phyloP scores from a whole-genome alignment of 805 yeast species.

The Kodamaea kaohsiungensis region DNA sequence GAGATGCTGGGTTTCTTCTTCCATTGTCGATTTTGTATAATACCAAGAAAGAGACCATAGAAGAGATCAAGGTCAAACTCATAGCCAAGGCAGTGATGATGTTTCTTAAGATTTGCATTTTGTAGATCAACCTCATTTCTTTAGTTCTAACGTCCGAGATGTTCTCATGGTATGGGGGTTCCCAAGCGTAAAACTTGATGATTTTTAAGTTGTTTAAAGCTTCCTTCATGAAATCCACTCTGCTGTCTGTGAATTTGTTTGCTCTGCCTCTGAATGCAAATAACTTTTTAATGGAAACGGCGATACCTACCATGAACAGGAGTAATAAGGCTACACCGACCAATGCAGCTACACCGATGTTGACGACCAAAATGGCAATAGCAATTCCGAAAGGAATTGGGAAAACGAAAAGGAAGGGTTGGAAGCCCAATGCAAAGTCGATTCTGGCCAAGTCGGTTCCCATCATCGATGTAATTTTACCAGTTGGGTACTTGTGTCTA shows the following conservation, averaged over 20 bases:
- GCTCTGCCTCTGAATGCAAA: slow-evolving; percentile 48
- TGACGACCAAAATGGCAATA: slow-evolving; percentile 24
- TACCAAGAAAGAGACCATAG: slow-evolving; percentile 55
- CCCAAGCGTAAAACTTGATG: slow-evolving; percentile 93
- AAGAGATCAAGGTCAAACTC: slow-evolving; percentile 67
- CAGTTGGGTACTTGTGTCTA: slow-evolving; percentile 21
- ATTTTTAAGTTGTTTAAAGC: slow-evolving; percentile 74
- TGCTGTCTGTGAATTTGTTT: slow-evolving; percentile 66
- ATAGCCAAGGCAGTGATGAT: slow-evolving; percentile 63
- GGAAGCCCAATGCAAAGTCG: slow-evolving; percentile 31
- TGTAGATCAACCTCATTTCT: slow-evolving; percentile 64
- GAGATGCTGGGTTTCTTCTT: slow-evolving; percentile 55
- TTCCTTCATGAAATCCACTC: slow-evolving; percentile 78
- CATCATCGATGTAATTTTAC: slow-evolving; percentile 30
- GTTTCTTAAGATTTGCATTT: slow-evolving; percentile 67
- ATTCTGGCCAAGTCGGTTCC: slow-evolving; percentile 29
- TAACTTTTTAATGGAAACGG: slow-evolving; percentile 50
- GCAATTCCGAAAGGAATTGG: slow-evolving; percentile 26
- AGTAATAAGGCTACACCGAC: slow-evolving; percentile 25
- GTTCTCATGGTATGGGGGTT: slow-evolving; percentile 65
- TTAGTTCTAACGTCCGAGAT: slow-evolving; percentile 56
- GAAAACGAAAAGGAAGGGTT: slow-evolving; percentile 24
- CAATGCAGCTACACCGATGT: slow-evolving; percentile 26
- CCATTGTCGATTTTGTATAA: slow-evolving; percentile 33
- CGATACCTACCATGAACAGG: slow-evolving; percentile 40